These are phyloP conservation scores for Rhamnella rubrinervis DNA, from an alignment of 331 rosid genomes.

Conservation along the genomic window DNA sequence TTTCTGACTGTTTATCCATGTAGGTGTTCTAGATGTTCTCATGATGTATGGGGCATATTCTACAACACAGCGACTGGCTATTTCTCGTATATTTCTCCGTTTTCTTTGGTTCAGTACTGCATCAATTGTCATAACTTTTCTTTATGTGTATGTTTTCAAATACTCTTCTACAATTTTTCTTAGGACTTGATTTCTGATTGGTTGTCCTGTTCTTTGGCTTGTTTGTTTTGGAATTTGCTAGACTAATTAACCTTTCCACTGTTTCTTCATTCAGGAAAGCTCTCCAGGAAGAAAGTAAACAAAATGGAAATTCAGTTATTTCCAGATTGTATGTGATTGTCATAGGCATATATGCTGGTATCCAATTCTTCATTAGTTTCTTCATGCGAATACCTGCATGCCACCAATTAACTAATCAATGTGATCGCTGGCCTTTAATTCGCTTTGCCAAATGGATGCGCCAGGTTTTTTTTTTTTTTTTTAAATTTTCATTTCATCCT, in stretches of 20 bases:
- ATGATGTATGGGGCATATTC: slow-evolving; percentile 98
- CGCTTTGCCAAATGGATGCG: slow-evolving; percentile 94
- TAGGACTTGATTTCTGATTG: slow-evolving; percentile 8
- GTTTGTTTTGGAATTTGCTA: background rate
- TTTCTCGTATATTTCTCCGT: slow-evolving; percentile 79
- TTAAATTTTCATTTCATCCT: slow-evolving; percentile 15
- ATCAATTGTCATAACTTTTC: slow-evolving; percentile 66
- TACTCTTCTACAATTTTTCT: slow-evolving; percentile 4
- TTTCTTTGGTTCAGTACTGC: slow-evolving; percentile 77
- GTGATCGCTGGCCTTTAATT: slow-evolving; percentile 78
- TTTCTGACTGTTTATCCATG: slow-evolving; percentile 21
- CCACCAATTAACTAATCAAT: slow-evolving; percentile 69
- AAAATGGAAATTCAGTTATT: slow-evolving; percentile 41
- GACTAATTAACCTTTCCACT: slow-evolving; percentile 20
- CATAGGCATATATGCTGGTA: slow-evolving; percentile 82
- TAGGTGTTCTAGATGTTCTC: slow-evolving; percentile 85
- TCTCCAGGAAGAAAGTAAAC: slow-evolving; percentile 70
- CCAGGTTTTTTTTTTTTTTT: slow-evolving; percentile 52
- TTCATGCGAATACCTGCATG: slow-evolving; percentile 92
- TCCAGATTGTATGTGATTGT: slow-evolving; percentile 64
- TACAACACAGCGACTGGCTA: slow-evolving; percentile 69
- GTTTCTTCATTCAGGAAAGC: slow-evolving; percentile 67
- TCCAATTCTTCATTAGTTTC: slow-evolving; percentile 74
- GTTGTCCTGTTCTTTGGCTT: slow-evolving; percentile 10
- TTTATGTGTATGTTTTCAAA: slow-evolving; percentile 65